Percentiles rank a stretch among this genome's conserved stretches.
Conservation (phyloP, 805 yeast genomes). For the Candida ascalaphidarum region DNA sequence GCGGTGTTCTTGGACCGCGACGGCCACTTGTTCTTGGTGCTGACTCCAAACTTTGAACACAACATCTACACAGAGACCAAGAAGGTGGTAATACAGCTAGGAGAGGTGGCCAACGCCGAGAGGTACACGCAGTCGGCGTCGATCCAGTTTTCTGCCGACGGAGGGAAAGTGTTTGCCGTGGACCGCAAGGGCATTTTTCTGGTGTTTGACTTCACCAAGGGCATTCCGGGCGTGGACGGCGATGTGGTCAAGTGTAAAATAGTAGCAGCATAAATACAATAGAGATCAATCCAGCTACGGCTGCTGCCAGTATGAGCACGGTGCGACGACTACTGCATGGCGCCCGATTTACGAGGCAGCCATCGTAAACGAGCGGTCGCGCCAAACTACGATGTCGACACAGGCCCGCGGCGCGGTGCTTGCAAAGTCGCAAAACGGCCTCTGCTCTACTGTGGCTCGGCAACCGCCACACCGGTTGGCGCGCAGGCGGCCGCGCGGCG, state of each 20-base stretch:
- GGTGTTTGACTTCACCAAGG: conserved; percentile 84
- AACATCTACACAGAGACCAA: conserved; percentile 9
- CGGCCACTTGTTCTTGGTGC: conserved; percentile 66
- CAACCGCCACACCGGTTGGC: too few relatives aligned
- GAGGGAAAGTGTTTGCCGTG: conserved; percentile 65
- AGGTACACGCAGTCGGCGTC: conserved; percentile 74
- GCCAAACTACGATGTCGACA: too few relatives aligned
- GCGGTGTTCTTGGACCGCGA: conserved; percentile 72
- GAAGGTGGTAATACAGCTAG: conserved; percentile 57
- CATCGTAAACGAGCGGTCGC: too few relatives aligned
- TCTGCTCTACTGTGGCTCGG: too few relatives aligned
- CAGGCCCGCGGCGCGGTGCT: too few relatives aligned
- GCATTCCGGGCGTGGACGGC: conserved; percentile 58
- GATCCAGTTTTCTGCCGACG: conserved; percentile 66
- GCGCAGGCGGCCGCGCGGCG: too few relatives aligned
- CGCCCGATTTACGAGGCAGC: too few relatives aligned
- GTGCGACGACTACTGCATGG: too few relatives aligned
- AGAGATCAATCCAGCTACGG: too few relatives aligned
- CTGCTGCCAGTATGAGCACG: too few relatives aligned
- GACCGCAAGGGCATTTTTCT: conserved; percentile 78
- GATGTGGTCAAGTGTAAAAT: conserved; percentile 63
- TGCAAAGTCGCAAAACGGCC: too few relatives aligned
- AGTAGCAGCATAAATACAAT: too few relatives aligned
- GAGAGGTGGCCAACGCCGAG: conserved; percentile 71
- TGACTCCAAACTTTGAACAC: conserved; percentile 41